Percentiles rank a stretch among this genome's conserved stretches.
These are phyloP conservation scores for Phoma sp. DNA, from an alignment of 2,329 filamentous ascomycete species.

Conservation along the genomic window DNA sequence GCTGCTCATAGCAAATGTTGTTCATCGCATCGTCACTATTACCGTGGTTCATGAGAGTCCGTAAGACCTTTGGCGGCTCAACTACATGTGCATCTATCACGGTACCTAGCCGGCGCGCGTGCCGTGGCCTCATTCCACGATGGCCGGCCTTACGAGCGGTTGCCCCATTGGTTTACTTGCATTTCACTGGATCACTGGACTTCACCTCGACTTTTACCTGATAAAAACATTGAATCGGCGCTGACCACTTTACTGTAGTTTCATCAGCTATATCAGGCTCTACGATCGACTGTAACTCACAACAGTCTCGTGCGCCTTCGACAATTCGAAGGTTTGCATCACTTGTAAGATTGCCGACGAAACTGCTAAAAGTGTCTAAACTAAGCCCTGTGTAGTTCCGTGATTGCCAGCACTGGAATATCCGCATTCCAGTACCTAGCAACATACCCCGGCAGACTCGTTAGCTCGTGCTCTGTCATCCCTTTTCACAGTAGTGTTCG, in stretches of 20 bases:
- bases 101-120: slow-evolving; percentile 10
- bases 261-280: slow-evolving; percentile 18
- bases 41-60: background rate
- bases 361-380: slow-evolving; percentile 8
- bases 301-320: slow-evolving; percentile 24
- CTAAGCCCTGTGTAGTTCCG: slow-evolving; percentile 41
- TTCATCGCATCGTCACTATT: slow-evolving; percentile 3
- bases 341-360: slow-evolving; percentile 25
- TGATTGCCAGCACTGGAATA: slow-evolving; percentile 48
- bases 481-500: slow-evolving; percentile 42
- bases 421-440: slow-evolving; percentile 54
- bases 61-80: slow-evolving; percentile 6
- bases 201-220: background rate
- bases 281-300: slow-evolving; percentile 23
- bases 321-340: slow-evolving; percentile 25
- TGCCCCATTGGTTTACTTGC: slow-evolving; percentile 4
- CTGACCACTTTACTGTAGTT: slow-evolving; percentile 23
- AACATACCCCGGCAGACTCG: slow-evolving; percentile 55
- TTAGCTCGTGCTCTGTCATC: slow-evolving; percentile 61
- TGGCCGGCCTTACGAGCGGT: background rate
- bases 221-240: slow-evolving; percentile 5
- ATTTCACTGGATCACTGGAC: slow-evolving; percentile 6
- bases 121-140: slow-evolving; percentile 10
- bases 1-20: slow-evolving; percentile 9
- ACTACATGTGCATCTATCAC: slow-evolving; percentile 8